These are phyloP conservation scores for Aspergillus neoniger DNA, from an alignment of 2,329 filamentous ascomycete genomes.

Conservation along the genomic window DNA sequence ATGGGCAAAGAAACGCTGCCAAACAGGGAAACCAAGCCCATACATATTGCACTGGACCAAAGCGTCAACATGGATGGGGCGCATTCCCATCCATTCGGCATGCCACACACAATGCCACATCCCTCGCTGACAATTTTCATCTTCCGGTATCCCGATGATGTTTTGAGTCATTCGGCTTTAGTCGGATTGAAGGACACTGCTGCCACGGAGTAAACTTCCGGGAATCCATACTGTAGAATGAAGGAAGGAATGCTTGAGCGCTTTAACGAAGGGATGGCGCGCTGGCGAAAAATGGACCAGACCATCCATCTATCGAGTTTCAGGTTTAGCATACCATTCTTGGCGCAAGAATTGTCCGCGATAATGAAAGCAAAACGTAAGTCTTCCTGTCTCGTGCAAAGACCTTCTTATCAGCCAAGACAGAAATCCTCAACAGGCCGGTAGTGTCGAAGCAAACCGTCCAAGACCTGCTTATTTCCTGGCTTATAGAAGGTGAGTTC, in stretches of 20 bases:
- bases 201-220: not conserved
- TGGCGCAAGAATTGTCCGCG: not conserved
- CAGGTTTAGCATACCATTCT: not conserved
- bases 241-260: not conserved
- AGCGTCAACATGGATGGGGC: not conserved
- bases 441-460: too few species aligned
- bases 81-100: not conserved
- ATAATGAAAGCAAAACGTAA: not conserved
- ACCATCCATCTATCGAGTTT: not conserved
- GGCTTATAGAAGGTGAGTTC: too few species aligned
- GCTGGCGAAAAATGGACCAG: not conserved
- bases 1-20: not conserved
- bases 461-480: too few species aligned
- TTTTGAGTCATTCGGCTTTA: not conserved
- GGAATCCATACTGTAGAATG: not conserved
- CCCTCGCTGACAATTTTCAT: not conserved
- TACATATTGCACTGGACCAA: not conserved
- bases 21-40: not conserved
- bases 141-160: not conserved
- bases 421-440: too few species aligned
- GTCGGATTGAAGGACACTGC: not conserved
- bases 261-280: not conserved
- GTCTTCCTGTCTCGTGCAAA: not conserved
- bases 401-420: not conserved
- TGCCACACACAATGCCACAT: not conserved